Evolutionary conservation across 352 stramenopile species (phyloP), one percentile per base, ranked within the genome.

Genomic region (Peronosclerospora sorghi): DNA sequence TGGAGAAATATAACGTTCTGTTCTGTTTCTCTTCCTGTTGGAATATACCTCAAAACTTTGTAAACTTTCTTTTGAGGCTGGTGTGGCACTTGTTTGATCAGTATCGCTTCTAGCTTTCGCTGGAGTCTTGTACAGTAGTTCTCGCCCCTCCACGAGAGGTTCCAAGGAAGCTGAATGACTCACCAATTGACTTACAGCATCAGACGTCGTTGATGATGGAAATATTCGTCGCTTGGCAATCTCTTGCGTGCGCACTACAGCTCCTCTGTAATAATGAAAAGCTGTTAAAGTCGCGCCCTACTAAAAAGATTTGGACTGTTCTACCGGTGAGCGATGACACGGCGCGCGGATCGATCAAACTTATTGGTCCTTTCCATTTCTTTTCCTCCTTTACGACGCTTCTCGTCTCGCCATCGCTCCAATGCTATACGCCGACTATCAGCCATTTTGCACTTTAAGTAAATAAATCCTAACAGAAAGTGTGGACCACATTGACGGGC

Each of bases 361-460:
- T 28, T 46, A 2, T 19, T 5, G 1, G 28, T 8, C 12, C 40
- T 9, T n/a, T 39, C 34, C 4, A 19, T 4, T 26, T 44, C 1
- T 13, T 28, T 26, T 34, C 56, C 27, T 41, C 60, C 57, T 39
- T 55, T 32, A 18, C 41, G 37, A 5, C 52, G 48, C 41, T 71
- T 74, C 52, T 76, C 56, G 30, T 62, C 57, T 29, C 65, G 76
- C 76, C 76, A 89, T 42, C 61, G 55, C 61, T 85, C 72, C 18
- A 89, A 56, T 48, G 79, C 73, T 34, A 59, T 60, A 18, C 65
- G 59, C 30, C 77, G 66, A 51, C 55, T 61, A 18, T 84, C 74
- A 21, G 60, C 59, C 73, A 84, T 84, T 10, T 1, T 39, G 26
- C 26, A 30, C 26, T 30, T n/a, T n/a, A n/a, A n/a, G n/a, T n/a